Conservation (phyloP, 768 basidiomycete genomes). For the Amanita pallidorosea region DNA sequence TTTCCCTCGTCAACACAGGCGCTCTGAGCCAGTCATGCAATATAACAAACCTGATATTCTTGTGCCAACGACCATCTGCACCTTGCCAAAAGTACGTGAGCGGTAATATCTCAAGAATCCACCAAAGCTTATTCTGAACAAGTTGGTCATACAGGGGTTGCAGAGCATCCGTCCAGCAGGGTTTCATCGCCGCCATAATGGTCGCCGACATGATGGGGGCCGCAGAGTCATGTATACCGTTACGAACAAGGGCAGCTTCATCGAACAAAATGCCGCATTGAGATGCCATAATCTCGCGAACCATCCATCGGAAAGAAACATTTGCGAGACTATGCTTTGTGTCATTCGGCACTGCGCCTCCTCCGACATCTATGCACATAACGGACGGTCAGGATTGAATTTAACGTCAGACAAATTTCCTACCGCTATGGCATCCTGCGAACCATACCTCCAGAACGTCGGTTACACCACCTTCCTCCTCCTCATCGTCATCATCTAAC, state of each 20-base stretch:
- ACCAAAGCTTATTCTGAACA: slow-evolving; percentile 38
- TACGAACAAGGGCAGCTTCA: slow-evolving; percentile 29
- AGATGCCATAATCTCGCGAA: slow-evolving; percentile 48
- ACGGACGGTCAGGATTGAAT: neutral
- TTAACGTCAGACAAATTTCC: slow-evolving; percentile 12
- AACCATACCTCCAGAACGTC: slow-evolving; percentile 81
- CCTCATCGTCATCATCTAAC: too few relatives aligned
- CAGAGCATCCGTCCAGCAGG: slow-evolving; percentile 29
- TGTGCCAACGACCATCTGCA: slow-evolving; percentile 40
- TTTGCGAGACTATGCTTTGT: slow-evolving; percentile 37
- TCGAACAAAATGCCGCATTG: slow-evolving; percentile 56
- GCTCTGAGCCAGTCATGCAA: neutral
- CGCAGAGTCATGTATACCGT: slow-evolving; percentile 21
- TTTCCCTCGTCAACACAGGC: neutral
- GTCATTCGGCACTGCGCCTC: slow-evolving; percentile 41
- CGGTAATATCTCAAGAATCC: slow-evolving; percentile 64
- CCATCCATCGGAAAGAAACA: slow-evolving; percentile 71
- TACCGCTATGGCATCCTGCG: slow-evolving; percentile 60
- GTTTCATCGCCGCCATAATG: slow-evolving; percentile 9
- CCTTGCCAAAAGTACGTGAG: slow-evolving; percentile 47
- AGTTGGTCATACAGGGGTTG: slow-evolving; percentile 46
- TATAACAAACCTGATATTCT: slow-evolving; percentile 37
- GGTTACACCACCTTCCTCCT: slow-evolving; percentile 4
- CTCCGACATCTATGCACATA: slow-evolving; percentile 51
- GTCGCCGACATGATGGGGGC: slow-evolving; percentile 7